These are phyloP conservation scores for Camellia sinensis DNA, from an alignment of 148 eudicot species.

Conservation along the genomic window DNA sequence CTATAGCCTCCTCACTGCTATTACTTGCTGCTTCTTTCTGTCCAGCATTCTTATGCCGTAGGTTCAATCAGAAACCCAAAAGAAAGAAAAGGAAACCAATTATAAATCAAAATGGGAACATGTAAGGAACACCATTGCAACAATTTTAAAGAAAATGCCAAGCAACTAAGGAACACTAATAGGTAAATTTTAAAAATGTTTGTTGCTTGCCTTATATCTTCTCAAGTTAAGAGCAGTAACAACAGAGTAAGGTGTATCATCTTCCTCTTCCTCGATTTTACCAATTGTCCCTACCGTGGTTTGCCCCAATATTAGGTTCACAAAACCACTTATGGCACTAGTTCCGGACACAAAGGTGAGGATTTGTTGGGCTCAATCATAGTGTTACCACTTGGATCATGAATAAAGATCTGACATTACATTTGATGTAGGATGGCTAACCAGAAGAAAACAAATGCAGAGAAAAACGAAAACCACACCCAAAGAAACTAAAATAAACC, in stretches of 20 bases:
- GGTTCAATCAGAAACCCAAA: slow-evolving; percentile 14
- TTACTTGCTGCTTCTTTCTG: slow-evolving; percentile 32
- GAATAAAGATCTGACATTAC: too few species aligned
- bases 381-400: too few species aligned
- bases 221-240: slow-evolving; percentile 22
- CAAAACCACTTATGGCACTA: slow-evolving; percentile 54
- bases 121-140: slow-evolving; percentile 16
- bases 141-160: too few species aligned
- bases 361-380: too few species aligned
- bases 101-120: not conserved
- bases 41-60: slow-evolving; percentile 50
- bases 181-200: too few species aligned
- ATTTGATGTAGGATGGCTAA: too few species aligned
- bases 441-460: too few species aligned
- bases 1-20: slow-evolving; percentile 52
- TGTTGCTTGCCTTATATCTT: too few species aligned
- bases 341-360: too few species aligned
- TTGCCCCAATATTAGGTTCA: slow-evolving; percentile 74
- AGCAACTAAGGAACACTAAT: too few species aligned
- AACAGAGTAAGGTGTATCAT: slow-evolving; percentile 65
- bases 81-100: not conserved
- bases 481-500: too few species aligned
- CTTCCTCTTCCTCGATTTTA: slow-evolving; percentile 87
- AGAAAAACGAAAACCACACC: too few species aligned
- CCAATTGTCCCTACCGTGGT: slow-evolving; percentile 84